Evolutionary conservation across 495 filamentous ascomycete species (phyloP).

Genomic region (Penicillium psychrofluorescens): DNA sequence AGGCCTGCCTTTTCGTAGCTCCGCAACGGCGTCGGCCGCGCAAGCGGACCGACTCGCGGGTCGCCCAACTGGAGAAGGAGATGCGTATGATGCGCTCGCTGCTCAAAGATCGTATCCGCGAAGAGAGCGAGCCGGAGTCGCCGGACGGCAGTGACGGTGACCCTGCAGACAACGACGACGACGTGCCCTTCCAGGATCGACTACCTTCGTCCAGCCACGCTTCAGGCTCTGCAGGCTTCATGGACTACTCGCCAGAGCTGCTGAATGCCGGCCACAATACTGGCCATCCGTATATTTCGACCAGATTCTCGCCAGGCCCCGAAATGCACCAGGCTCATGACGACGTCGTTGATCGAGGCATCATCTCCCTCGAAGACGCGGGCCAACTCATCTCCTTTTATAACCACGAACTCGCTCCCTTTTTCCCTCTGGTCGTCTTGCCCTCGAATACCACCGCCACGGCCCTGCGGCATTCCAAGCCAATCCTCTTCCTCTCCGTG

Average conservation of each 20-base stretch:
- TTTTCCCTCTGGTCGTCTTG: constrained; percentile 38
- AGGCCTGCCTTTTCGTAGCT: constrained; percentile 68
- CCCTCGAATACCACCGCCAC: constrained; percentile 28
- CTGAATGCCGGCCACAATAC: background rate
- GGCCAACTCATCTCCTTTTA: constrained; percentile 36
- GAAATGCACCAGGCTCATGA: constrained; percentile 4
- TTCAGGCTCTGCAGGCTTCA: constrained; percentile 13
- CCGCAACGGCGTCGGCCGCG: constrained; percentile 69
- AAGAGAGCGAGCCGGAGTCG: constrained; percentile 28
- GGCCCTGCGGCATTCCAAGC: constrained; percentile 36
- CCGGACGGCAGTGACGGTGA: constrained; percentile 20
- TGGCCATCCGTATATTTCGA: background rate
- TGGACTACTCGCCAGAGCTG: constrained; percentile 24
- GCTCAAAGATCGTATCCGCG: constrained; percentile 29
- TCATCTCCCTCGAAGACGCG: constrained; percentile 38
- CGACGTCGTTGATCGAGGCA: constrained; percentile 41
- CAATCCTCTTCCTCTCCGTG: constrained; percentile 43
- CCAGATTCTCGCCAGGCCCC: constrained; percentile 10
- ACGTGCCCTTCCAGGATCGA: constrained; percentile 10
- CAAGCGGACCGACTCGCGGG: constrained; percentile 78
- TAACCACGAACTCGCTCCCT: constrained; percentile 31
- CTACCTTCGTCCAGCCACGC: constrained; percentile 9
- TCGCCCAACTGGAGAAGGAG: constrained; percentile 84
- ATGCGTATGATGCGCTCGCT: constrained; percentile 57
- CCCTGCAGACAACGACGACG: background rate